Conservation (phyloP, 2,329 filamentous ascomycete genomes). For the Xylariaceae sp. region DNA sequence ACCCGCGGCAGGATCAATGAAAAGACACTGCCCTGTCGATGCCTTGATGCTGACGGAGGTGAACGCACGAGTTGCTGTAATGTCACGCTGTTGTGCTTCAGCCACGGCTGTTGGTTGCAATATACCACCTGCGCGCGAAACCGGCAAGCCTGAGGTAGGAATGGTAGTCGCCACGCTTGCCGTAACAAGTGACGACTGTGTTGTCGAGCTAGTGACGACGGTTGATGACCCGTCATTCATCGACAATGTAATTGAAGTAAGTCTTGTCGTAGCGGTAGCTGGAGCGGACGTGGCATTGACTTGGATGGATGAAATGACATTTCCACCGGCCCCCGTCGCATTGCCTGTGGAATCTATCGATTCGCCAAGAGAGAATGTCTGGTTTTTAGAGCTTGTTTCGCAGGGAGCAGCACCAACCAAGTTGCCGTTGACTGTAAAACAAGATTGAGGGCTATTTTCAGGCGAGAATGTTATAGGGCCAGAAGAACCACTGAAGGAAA, state of each 20-base stretch:
- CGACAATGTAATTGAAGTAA: no score
- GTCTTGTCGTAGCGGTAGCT: neutral
- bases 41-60: slow-evolving; percentile 41
- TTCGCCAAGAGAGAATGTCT: slow-evolving; percentile 35
- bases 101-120: slow-evolving; percentile 47
- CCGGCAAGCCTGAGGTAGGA: slow-evolving; percentile 40
- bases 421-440: slow-evolving; percentile 40
- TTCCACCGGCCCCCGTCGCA: neutral
- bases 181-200: no score
- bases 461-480: slow-evolving; percentile 42
- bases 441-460: slow-evolving; percentile 40
- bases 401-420: slow-evolving; percentile 42
- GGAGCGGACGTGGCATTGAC: slow-evolving; percentile 3
- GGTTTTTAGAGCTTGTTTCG: slow-evolving; percentile 32
- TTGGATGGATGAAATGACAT: neutral
- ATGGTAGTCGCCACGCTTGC: slow-evolving; percentile 23
- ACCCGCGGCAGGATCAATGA: slow-evolving; percentile 38
- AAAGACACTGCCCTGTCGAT: slow-evolving; percentile 35
- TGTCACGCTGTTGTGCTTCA: slow-evolving; percentile 43
- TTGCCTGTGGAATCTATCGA: neutral
- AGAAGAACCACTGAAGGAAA: slow-evolving; percentile 38
- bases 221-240: no score
- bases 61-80: slow-evolving; percentile 42
- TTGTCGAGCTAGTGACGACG: no score
- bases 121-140: slow-evolving; percentile 46